These are phyloP conservation scores for Yarrowia sp. DNA, from an alignment of 805 yeast species.

Conservation along the genomic window DNA sequence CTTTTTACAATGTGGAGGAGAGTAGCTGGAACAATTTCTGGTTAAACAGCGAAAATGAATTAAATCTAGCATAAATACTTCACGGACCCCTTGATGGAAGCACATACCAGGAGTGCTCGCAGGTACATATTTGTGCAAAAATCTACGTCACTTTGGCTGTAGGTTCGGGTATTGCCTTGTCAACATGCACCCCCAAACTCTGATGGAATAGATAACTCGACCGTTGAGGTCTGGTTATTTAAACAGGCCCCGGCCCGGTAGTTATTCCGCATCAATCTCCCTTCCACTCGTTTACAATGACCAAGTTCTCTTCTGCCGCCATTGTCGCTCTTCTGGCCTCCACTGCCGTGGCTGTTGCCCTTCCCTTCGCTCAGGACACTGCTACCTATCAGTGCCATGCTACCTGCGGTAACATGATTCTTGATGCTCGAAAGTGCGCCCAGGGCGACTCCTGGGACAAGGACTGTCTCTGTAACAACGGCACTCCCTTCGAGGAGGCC, in stretches of 20 bases:
- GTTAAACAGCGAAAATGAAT: too few relatives aligned
- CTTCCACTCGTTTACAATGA: conserved; percentile 31
- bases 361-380: not conserved
- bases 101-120: too few relatives aligned
- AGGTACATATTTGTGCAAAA: too few relatives aligned
- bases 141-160: too few relatives aligned
- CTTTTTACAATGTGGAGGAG: too few relatives aligned
- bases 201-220: conserved; percentile 17
- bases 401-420: conserved; percentile 20
- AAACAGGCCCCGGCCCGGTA: not conserved
- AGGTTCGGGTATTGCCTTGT: not conserved
- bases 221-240: not conserved
- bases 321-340: conserved; percentile 45
- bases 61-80: too few relatives aligned
- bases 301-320: not conserved
- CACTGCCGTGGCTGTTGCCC: conserved; percentile 53
- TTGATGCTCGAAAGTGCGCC: conserved; percentile 8
- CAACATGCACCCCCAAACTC: not conserved
- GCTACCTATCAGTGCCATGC: conserved; percentile 15
- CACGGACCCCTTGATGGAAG: too few relatives aligned
- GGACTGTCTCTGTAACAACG: conserved; percentile 5
- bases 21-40: too few relatives aligned
- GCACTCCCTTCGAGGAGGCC: not conserved
- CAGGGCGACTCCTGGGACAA: not conserved
- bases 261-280: too few relatives aligned